A percentile compares a stretch with the other conserved stretches of the same genome.
Conservation (phyloP, 2,329 filamentous ascomycete genomes). For the Ramularia collo-cygni region DNA sequence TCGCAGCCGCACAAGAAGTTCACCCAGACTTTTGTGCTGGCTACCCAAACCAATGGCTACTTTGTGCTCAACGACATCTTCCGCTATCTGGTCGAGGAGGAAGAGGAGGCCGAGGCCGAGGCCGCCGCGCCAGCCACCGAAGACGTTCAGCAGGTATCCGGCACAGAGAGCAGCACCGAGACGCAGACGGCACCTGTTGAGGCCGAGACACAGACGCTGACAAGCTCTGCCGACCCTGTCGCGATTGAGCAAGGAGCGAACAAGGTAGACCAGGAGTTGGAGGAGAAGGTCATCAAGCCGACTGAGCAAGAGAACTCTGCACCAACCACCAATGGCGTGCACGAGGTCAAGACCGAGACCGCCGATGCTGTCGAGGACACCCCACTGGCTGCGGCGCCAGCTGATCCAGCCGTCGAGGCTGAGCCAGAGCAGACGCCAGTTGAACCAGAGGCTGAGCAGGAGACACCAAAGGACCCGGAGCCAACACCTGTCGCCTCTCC, state of each 20-base stretch:
- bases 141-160: constrained; percentile 27
- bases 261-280: constrained; percentile 66
- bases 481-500: constrained; percentile 46
- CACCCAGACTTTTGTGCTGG: constrained; percentile 94
- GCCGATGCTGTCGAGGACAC: constrained; percentile 27
- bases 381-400: constrained; percentile 22
- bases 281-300: constrained; percentile 48
- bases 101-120: constrained; percentile 54
- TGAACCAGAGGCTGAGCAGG: constrained; percentile 38
- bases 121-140: constrained; percentile 27
- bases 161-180: constrained; percentile 32
- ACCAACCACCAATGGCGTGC: constrained; percentile 27
- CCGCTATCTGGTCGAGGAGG: constrained; percentile 80
- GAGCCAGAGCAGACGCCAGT: constrained; percentile 22
- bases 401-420: constrained; percentile 33
- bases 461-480: constrained; percentile 56
- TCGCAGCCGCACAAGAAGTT: constrained; percentile 88
- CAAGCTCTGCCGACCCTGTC: constrained; percentile 31
- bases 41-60: constrained; percentile 92
- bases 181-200: constrained; percentile 37
- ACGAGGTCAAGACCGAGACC: constrained; percentile 33
- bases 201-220: constrained; percentile 23
- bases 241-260: constrained; percentile 39
- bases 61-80: constrained; percentile 98
- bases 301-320: constrained; percentile 5